These are phyloP conservation scores for Paradendryphiella salina DNA, from an alignment of 2,329 filamentous ascomycete genomes.

Conservation along the genomic window DNA sequence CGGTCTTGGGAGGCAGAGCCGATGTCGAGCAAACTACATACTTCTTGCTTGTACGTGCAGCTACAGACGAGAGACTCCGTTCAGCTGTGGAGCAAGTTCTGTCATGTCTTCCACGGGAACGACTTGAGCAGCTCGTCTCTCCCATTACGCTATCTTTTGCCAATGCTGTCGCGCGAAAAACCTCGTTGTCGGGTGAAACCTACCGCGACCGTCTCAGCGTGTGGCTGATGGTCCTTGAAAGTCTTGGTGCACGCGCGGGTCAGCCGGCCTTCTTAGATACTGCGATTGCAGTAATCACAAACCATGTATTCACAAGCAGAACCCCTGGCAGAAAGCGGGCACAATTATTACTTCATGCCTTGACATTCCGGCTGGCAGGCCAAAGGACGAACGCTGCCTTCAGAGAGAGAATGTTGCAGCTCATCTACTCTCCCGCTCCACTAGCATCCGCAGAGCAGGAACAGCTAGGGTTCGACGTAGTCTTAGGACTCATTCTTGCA, in stretches of 20 bases:
- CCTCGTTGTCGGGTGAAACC: neutral
- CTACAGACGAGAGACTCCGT: conserved; percentile 1
- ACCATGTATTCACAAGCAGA: conserved; percentile 1
- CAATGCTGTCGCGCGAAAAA: conserved; percentile 1
- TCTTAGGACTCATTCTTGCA: conserved; percentile 19
- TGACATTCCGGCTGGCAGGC: conserved; percentile 3
- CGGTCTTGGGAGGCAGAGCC: conserved; percentile 2
- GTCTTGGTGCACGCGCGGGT: conserved; percentile 13
- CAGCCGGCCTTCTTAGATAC: neutral
- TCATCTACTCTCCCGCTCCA: neutral
- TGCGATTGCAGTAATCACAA: conserved; percentile 3
- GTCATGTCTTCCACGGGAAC: conserved; percentile 16
- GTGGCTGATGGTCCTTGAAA: conserved; percentile 29
- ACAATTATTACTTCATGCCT: conserved; percentile 4
- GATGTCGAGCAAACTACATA: neutral
- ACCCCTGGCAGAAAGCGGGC: neutral
- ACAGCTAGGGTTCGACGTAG: conserved; percentile 5
- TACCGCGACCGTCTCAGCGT: conserved; percentile 7
- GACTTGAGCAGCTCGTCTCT: conserved; percentile 10
- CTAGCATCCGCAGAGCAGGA: neutral
- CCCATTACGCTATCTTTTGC: conserved; percentile 15
- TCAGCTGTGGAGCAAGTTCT: conserved; percentile 11
- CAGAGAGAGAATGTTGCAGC: conserved; percentile 4
- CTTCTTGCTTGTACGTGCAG: conserved; percentile 3
- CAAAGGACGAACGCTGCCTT: neutral